These are phyloP conservation scores for Recurvomyces mirabilis DNA, from an alignment of 495 filamentous ascomycete genomes.

Conservation along the genomic window DNA sequence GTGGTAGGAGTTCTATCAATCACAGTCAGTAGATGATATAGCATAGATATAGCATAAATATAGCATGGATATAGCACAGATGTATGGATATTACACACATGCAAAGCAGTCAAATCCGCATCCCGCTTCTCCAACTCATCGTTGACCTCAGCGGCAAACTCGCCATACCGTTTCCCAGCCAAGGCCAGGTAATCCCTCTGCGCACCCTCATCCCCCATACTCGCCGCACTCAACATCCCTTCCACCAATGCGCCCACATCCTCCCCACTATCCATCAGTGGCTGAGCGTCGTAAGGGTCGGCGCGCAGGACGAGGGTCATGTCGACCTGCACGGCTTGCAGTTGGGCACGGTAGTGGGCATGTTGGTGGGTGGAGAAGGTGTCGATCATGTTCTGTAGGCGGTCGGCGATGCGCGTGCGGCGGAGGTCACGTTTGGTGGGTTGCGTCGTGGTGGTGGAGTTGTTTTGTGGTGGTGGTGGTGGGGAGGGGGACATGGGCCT, in stretches of 20 bases:
- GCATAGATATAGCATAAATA: too few relatives aligned
- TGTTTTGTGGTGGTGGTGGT: slow-evolving; percentile 6
- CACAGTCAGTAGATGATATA: too few relatives aligned
- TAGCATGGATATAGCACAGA: too few relatives aligned
- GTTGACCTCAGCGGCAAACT: slow-evolving; percentile 76
- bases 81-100: too few relatives aligned
- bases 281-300: slow-evolving; percentile 57
- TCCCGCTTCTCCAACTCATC: slow-evolving; percentile 75
- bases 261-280: slow-evolving; percentile 58
- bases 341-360: slow-evolving; percentile 73
- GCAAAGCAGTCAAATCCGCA: slow-evolving; percentile 58
- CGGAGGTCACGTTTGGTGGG: slow-evolving; percentile 84
- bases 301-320: slow-evolving; percentile 75
- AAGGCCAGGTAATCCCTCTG: slow-evolving; percentile 34
- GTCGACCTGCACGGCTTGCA: slow-evolving; percentile 79
- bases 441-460: slow-evolving; percentile 32
- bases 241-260: slow-evolving; percentile 54
- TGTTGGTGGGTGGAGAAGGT: slow-evolving; percentile 73
- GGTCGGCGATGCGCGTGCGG: slow-evolving; percentile 64
- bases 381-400: slow-evolving; percentile 57
- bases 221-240: slow-evolving; percentile 20
- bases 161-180: slow-evolving; percentile 67
- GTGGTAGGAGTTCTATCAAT: slow-evolving; percentile 28
- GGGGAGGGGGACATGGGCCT: slow-evolving; percentile 10
- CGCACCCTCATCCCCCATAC: slow-evolving; percentile 22